A percentile compares a stretch with the other conserved stretches of the same genome.
phyloP scores from a whole-genome alignment of 306 rosid genomes.

The Castanea crenata region DNA sequence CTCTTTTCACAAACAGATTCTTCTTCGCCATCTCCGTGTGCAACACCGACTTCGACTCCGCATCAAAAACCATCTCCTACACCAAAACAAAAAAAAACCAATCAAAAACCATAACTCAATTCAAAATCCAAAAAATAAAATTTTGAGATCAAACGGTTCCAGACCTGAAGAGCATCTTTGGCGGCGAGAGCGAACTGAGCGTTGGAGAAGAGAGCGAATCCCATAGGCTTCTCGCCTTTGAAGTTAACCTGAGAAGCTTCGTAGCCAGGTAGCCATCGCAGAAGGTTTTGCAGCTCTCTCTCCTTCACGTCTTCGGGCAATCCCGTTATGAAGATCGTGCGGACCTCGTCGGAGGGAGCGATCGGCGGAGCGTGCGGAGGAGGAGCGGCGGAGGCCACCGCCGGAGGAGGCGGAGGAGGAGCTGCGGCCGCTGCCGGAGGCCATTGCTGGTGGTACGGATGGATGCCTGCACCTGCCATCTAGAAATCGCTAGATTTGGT shows the following conservation, averaged over 20 bases:
- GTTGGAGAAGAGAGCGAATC: slow-evolving; percentile 78
- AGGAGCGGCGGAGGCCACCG: slow-evolving; percentile 25
- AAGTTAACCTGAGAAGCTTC: slow-evolving; percentile 94
- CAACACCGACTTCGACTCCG: slow-evolving; percentile 77
- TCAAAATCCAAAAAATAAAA: neutral
- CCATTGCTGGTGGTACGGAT: slow-evolving; percentile 97
- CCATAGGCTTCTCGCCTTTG: slow-evolving; percentile 98
- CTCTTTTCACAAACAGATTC: slow-evolving; percentile 89
- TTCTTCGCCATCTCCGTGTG: slow-evolving; percentile 99
- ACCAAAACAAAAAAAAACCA: neutral
- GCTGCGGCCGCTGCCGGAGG: slow-evolving; percentile 56
- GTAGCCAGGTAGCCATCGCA: slow-evolving; percentile 91
- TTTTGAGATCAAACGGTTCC: neutral
- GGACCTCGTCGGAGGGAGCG: slow-evolving; percentile 67
- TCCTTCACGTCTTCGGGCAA: slow-evolving; percentile 95
- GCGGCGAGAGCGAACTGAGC: slow-evolving; percentile 82
- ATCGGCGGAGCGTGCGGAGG: slow-evolving; percentile 36
- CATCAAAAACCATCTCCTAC: slow-evolving; percentile 86
- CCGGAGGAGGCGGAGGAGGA: slow-evolving; percentile 56
- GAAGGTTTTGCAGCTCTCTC: slow-evolving; percentile 83
- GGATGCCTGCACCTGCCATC: slow-evolving; percentile 95
- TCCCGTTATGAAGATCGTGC: slow-evolving; percentile 88
- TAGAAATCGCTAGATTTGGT: neutral
- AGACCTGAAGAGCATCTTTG: slow-evolving; percentile 82
- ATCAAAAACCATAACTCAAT: neutral